Conservation (phyloP, 202 grass and related monocot genomes). For the Bolboschoenoplectus hybrid region DNA sequence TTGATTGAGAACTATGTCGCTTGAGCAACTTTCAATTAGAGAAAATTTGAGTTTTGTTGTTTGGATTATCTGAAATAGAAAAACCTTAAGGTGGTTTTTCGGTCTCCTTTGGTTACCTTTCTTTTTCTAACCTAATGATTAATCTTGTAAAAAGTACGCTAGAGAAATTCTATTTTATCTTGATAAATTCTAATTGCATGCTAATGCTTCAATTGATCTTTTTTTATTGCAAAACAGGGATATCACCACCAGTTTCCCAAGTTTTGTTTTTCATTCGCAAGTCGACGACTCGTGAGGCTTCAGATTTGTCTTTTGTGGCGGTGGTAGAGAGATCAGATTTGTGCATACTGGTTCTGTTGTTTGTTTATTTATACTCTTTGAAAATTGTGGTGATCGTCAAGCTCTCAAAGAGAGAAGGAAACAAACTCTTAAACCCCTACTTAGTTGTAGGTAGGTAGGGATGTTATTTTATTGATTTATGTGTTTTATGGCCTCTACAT, state of each 20-base stretch:
- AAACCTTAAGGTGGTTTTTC: background rate
- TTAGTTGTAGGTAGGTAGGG: background rate
- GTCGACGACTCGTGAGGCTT: constrained; percentile 37
- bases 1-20: background rate
- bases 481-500: background rate
- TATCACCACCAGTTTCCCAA: constrained; percentile 43
- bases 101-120: constrained; percentile 7
- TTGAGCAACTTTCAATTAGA: background rate
- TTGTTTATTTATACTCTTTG: constrained; percentile 16
- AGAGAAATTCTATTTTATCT: background rate
- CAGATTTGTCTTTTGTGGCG: background rate
- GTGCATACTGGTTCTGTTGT: constrained; percentile 14
- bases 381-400: background rate
- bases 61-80: background rate
- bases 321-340: constrained; percentile 11
- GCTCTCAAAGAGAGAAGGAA: background rate
- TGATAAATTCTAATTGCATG: constrained; percentile 23
- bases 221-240: constrained; percentile 38
- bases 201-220: constrained; percentile 14
- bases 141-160: background rate
- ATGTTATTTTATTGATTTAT: constrained; percentile 28
- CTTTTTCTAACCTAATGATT: background rate
- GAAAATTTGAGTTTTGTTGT: background rate
- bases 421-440: background rate
- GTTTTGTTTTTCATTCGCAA: constrained; percentile 43